Percentiles rank a stretch among this genome's conserved stretches.
phyloP scores from a whole-genome alignment of 2,329 filamentous ascomycete genomes.

The Aurifilum marmelostoma region DNA sequence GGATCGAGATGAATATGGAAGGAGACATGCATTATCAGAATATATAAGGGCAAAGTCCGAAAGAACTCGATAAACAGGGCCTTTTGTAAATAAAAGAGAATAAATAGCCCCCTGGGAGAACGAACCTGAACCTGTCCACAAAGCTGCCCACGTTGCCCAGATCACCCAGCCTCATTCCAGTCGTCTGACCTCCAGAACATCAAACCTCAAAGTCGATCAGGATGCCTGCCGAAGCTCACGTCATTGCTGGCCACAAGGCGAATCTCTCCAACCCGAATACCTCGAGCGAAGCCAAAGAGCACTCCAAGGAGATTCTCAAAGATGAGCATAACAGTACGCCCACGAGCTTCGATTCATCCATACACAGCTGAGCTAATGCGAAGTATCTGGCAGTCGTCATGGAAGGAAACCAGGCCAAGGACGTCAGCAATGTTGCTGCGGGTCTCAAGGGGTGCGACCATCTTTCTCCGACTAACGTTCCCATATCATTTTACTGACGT shows the following conservation, averaged over 20 bases:
- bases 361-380: background rate
- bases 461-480: background rate
- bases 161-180: background rate
- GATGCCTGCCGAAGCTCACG: conserved; percentile 54
- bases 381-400: conserved; percentile 35
- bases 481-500: conserved; percentile 31
- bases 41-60: too few species aligned
- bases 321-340: conserved; percentile 47
- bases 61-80: too few species aligned
- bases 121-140: too few species aligned
- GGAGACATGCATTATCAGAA: background rate
- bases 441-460: conserved; percentile 52
- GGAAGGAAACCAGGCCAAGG: conserved; percentile 48
- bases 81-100: too few species aligned
- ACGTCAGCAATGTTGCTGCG: conserved; percentile 56
- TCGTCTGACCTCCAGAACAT: background rate
- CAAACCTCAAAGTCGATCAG: conserved; percentile 31
- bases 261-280: conserved; percentile 60
- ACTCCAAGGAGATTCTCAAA: conserved; percentile 56
- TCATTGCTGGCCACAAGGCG: conserved; percentile 63
- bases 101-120: too few species aligned
- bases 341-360: conserved; percentile 33
- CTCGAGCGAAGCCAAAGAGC: conserved; percentile 58
- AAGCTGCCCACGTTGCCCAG: too few species aligned
- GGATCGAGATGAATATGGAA: background rate